Evolutionary conservation across 2,329 filamentous ascomycete genomes (phyloP), one percentile per base, ranked within the genome.

Genomic region (Pyrenophora tritici-repentis): DNA sequence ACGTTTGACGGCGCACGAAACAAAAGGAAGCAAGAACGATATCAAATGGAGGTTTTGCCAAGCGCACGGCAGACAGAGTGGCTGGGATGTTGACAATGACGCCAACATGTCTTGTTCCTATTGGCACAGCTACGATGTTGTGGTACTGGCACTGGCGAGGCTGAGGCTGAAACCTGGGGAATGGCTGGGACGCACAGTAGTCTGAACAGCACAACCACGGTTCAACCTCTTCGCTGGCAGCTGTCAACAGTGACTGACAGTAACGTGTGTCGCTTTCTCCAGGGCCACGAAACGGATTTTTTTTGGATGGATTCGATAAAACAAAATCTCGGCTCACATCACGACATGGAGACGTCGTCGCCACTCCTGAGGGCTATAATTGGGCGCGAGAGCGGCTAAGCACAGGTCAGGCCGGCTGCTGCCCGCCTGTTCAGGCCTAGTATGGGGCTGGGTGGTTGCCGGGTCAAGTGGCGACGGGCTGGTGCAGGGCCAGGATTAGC

Each of bases 361-460:
- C 49, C 53, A 46, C 48, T 12, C 7, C 31, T n/a, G 26, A 14
- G 26, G 36, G 42, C 48, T 55, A 57, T 54, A 40, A 59, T 61
- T 61, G 58, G 58, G 17, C 36, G 42, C 47, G 33, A 35, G 42
- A 26, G 38, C 48, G 31, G 36, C 55, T 55, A 52, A 26, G 36
- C 18, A 36, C 49, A 14, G 40, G 35, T 44, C 48, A 45, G 36
- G 20, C 14, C 14, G 35, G 12, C 12, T 17, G 20, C 17, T 20
- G 17, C 29, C 31, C 17, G 37, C 35, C 44, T 17, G 20, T 42
- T 44, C n/a, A 6, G 36, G 33, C 22, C 17, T 48, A 43, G 49
- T n/a, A 39, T 42, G 43, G 54, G 33, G 51, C 35, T 47, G 42
- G 54, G 24, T 35, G 55, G 63, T 66, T 66, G 63, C 63, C 55